These are phyloP conservation scores for Auxenochlorella protothecoides DNA, from an alignment of 139 green algal genomes.

Conservation along the genomic window DNA sequence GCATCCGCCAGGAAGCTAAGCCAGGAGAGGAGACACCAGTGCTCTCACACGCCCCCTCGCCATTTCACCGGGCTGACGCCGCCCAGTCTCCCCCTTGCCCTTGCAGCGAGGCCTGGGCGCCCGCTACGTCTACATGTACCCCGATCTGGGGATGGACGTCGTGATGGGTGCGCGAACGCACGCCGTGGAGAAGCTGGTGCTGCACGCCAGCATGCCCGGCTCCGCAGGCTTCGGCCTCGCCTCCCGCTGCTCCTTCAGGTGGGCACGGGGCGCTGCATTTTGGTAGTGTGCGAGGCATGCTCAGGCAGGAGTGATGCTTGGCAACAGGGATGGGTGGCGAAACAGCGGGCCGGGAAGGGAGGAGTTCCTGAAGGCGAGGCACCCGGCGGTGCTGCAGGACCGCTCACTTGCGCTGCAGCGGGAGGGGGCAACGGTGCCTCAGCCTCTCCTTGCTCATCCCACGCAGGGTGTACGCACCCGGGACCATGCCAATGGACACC, in stretches of 20 bases:
- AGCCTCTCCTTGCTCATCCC: too few species aligned
- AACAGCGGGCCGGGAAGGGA: too few species aligned
- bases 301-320: too few species aligned
- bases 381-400: too few species aligned
- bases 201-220: conserved; percentile 41
- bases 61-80: not conserved
- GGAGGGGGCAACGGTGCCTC: too few species aligned
- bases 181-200: conserved; percentile 41
- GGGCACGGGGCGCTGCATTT: not conserved
- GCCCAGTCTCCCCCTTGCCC: not conserved
- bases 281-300: not conserved
- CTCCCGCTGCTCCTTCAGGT: conserved; percentile 44
- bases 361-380: too few species aligned
- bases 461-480: too few species aligned
- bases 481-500: too few species aligned
- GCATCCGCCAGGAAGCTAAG: conserved; percentile 1
- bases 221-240: conserved; percentile 43
- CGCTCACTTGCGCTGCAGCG: too few species aligned
- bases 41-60: not conserved
- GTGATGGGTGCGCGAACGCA: conserved; percentile 36
- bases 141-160: conserved; percentile 30
- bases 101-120: not conserved
- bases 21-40: not conserved
- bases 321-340: too few species aligned
- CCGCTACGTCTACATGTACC: conserved; percentile 39